These are phyloP conservation scores for Nasturtium officinale DNA, from an alignment of 345 rosid species.

Conservation along the genomic window DNA sequence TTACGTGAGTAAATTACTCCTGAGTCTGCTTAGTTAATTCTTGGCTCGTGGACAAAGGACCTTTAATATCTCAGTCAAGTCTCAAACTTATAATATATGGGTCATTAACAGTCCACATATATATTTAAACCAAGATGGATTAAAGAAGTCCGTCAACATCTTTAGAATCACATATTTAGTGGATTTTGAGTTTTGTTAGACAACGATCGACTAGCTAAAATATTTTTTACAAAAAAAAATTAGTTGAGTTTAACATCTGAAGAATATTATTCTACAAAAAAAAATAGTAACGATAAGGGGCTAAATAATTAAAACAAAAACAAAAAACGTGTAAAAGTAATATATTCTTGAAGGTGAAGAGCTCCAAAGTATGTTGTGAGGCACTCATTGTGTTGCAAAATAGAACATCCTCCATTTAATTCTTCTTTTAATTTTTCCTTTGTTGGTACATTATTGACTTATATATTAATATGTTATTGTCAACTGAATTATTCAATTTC, in stretches of 20 bases:
- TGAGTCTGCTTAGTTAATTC: constrained; percentile 19
- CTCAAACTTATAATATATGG: constrained; percentile 21
- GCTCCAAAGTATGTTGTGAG: constrained; percentile 39
- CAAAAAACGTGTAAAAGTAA: constrained; percentile 35
- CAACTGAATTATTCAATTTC: not conserved
- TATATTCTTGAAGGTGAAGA: constrained; percentile 37
- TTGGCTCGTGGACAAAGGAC: constrained; percentile 25
- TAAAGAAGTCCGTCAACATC: not conserved
- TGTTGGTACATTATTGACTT: constrained; percentile 27
- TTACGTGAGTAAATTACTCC: not conserved
- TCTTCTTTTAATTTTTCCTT: not conserved
- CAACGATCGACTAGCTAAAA: too few species aligned
- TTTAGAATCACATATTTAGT: not conserved
- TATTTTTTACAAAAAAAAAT: too few species aligned
- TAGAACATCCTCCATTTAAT: constrained; percentile 26
- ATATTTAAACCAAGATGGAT: not conserved
- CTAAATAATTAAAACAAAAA: not conserved
- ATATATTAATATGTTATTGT: not conserved
- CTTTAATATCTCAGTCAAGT: not conserved
- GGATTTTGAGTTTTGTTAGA: not conserved
- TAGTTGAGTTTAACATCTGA: too few species aligned
- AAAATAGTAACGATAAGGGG: not conserved
- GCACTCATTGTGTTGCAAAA: constrained; percentile 36
- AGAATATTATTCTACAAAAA: not conserved
- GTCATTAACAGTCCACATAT: constrained; percentile 3